phyloP scores from a whole-genome alignment of 2,329 filamentous ascomycete genomes.

The Penicillium vulpinum region DNA sequence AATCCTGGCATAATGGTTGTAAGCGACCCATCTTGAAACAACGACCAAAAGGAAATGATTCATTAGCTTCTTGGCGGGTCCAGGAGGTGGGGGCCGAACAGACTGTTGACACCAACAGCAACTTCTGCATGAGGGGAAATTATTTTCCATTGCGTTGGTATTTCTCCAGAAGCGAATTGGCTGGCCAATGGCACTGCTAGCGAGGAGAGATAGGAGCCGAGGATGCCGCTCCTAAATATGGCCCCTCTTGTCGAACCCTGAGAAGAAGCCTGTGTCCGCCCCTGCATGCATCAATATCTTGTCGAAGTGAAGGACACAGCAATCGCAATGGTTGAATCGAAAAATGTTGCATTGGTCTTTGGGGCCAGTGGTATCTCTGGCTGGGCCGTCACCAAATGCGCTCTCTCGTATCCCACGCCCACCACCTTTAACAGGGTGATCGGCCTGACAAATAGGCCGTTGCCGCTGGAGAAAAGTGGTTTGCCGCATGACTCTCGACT shows the following conservation, averaged over 20 bases:
- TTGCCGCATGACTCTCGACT: background rate
- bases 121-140: background rate
- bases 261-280: background rate
- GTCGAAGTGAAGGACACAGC: background rate
- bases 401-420: slow-evolving; percentile 28
- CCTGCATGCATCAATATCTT: background rate
- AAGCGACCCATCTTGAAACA: slow-evolving; percentile 1
- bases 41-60: background rate
- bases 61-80: background rate
- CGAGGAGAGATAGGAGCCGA: background rate
- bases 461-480: background rate
- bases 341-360: slow-evolving; percentile 29
- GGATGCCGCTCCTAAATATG: background rate
- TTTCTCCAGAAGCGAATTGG: background rate
- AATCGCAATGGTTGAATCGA: slow-evolving; percentile 1
- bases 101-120: background rate
- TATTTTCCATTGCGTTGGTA: background rate
- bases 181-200: background rate
- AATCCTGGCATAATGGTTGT: background rate
- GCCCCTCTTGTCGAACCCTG: background rate
- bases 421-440: slow-evolving; percentile 30
- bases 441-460: slow-evolving; percentile 27
- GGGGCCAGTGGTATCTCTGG: slow-evolving; percentile 35
- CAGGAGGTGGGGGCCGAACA: background rate
- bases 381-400: slow-evolving; percentile 30